phyloP scores from a whole-genome alignment of 352 stramenopile genomes.

The Phytopythium ostracodes region DNA sequence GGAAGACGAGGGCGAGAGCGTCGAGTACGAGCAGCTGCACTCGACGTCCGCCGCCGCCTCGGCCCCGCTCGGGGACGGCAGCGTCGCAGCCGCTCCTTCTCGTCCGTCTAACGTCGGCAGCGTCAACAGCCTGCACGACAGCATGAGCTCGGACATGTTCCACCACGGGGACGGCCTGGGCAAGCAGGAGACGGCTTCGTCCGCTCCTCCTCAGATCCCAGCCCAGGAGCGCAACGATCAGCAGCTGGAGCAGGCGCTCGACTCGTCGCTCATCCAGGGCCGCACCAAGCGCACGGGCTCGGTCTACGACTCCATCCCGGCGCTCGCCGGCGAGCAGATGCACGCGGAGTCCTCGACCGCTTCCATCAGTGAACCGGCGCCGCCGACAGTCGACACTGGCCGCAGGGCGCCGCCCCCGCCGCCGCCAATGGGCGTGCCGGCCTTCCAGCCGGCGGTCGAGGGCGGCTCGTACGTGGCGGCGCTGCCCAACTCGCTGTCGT shows the following conservation, averaged over 20 bases:
- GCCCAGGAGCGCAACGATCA: neutral
- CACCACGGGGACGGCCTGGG: conserved; percentile 7
- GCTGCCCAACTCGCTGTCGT: conserved; percentile 15
- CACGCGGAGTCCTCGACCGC: neutral
- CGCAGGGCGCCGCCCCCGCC: conserved; percentile 9
- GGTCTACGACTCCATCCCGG: conserved; percentile 28
- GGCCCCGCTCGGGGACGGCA: neutral
- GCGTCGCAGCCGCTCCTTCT: neutral
- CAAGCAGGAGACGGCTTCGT: neutral
- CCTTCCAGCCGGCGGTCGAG: conserved; percentile 4
- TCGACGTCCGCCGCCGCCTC: conserved; percentile 19
- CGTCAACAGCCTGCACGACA: conserved; percentile 12
- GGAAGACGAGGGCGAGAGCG: conserved; percentile 30
- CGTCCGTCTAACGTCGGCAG: neutral
- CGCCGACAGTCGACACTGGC: neutral
- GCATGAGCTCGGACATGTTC: conserved; percentile 5
- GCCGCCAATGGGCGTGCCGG: conserved; percentile 2
- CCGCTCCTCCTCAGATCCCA: too few species aligned
- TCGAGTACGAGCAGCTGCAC: conserved; percentile 27
- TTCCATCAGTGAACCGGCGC: neutral
- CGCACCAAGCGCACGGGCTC: conserved; percentile 23
- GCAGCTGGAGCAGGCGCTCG: conserved; percentile 2
- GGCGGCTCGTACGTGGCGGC: conserved; percentile 15
- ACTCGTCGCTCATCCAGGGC: conserved; percentile 8
- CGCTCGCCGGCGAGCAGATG: conserved; percentile 23